phyloP scores from a whole-genome alignment of 768 basidiomycete species.

The Mrakia gelida region DNA sequence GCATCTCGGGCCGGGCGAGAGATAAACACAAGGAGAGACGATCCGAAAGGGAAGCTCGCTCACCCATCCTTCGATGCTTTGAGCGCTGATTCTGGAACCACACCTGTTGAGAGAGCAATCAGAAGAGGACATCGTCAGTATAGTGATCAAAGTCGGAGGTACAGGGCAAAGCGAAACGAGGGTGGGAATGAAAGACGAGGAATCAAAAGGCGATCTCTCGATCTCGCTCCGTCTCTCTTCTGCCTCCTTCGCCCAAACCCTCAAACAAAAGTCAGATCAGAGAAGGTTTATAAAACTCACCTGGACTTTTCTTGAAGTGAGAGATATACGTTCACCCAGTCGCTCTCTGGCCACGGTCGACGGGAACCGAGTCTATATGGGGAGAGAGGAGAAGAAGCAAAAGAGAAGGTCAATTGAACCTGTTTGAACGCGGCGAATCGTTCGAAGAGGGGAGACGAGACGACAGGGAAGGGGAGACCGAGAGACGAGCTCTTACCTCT shows the following conservation, averaged over 20 bases:
- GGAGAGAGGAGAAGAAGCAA: background rate
- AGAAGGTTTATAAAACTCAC: background rate
- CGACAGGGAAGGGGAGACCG: background rate
- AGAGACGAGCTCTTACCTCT: background rate
- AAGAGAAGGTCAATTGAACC: background rate
- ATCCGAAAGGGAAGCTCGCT: background rate
- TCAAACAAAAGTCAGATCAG: background rate
- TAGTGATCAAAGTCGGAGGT: background rate
- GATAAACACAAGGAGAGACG: background rate
- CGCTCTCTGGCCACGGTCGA: background rate
- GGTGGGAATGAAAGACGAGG: background rate
- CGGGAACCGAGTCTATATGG: background rate
- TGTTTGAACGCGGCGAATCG: background rate
- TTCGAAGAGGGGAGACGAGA: too few relatives aligned
- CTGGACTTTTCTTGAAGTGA: background rate
- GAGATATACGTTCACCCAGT: background rate
- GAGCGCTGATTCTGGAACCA: slow-evolving; percentile 8
- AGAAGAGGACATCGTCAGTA: background rate
- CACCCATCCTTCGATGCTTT: slow-evolving; percentile 6
- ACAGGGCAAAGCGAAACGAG: background rate
- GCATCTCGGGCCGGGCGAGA: background rate
- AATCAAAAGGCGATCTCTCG: background rate
- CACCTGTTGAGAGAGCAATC: background rate
- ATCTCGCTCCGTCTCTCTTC: background rate
- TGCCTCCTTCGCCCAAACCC: background rate